Percentiles rank a stretch among this genome's conserved stretches.
phyloP scores from a whole-genome alignment of 257 asterid genomes.

The Scutellaria galericulata region DNA sequence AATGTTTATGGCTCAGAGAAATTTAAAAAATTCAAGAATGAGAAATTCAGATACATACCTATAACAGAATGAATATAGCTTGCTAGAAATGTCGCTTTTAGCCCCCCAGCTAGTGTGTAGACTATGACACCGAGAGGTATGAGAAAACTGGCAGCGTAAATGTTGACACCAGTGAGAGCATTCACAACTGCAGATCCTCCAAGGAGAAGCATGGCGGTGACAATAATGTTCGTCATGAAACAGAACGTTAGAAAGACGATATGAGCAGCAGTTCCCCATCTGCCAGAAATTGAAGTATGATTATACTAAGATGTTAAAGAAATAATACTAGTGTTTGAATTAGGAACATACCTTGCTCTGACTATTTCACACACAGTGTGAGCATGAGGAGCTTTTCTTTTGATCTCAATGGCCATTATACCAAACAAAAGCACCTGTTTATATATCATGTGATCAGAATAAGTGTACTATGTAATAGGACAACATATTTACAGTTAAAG shows the following conservation, averaged over 20 bases:
- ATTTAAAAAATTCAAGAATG: too few relatives aligned
- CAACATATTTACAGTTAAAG: background rate
- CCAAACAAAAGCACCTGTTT: slow-evolving; percentile 85
- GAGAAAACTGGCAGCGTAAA: slow-evolving; percentile 91
- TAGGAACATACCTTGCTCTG: slow-evolving; percentile 67
- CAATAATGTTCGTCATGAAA: slow-evolving; percentile 86
- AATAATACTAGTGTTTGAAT: background rate
- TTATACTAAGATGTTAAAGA: background rate
- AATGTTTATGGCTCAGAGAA: too few relatives aligned
- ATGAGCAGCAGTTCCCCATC: slow-evolving; percentile 97
- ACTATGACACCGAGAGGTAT: slow-evolving; percentile 88
- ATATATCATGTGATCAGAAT: background rate
- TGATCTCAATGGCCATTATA: slow-evolving; percentile 93
- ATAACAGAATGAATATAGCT: slow-evolving; percentile 93
- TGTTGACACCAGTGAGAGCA: slow-evolving; percentile 90
- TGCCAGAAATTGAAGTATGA: slow-evolving; percentile 27
- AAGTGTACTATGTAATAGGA: background rate
- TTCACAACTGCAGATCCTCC: slow-evolving; percentile 94
- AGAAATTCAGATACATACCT: slow-evolving; percentile 44
- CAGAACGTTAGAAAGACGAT: slow-evolving; percentile 81
- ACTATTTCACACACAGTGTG: slow-evolving; percentile 93
- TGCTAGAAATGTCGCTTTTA: slow-evolving; percentile 92
- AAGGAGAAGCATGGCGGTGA: slow-evolving; percentile 94
- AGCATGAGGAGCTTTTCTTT: slow-evolving; percentile 90
- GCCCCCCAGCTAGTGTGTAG: slow-evolving; percentile 90